Conservation (phyloP, 306 rosid genomes). For the Mimosa bimucronata region DNA sequence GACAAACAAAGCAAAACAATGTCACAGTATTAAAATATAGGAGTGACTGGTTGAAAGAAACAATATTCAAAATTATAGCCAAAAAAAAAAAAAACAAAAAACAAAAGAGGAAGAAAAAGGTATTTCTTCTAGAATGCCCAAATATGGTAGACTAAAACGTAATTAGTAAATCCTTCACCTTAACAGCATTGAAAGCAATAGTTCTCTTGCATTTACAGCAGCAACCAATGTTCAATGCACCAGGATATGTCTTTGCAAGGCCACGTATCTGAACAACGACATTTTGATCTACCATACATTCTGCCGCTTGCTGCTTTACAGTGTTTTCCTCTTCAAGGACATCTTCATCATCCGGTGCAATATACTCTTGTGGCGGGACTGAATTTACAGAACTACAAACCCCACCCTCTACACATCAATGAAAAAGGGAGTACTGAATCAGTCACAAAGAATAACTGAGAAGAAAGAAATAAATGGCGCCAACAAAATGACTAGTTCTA, state of each 20-base stretch:
- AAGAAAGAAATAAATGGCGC: constrained; percentile 32
- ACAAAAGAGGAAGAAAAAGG: constrained; percentile 17
- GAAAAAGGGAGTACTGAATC: constrained; percentile 23
- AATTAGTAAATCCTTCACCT: constrained; percentile 58
- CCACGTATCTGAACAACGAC: constrained; percentile 86
- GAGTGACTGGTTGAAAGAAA: neutral
- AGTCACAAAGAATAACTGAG: constrained; percentile 32
- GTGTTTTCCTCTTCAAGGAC: constrained; percentile 79
- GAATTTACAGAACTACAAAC: constrained; percentile 70
- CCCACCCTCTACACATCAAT: constrained; percentile 67
- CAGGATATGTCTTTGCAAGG: constrained; percentile 83
- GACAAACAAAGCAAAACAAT: neutral
- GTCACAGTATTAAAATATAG: neutral
- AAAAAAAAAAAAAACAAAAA: no score
- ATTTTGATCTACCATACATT: constrained; percentile 52
- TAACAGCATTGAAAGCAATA: constrained; percentile 66
- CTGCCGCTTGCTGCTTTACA: constrained; percentile 57
- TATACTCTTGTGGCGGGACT: constrained; percentile 49
- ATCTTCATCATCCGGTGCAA: constrained; percentile 79
- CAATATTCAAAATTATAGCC: constrained; percentile 15
- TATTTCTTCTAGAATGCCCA: constrained; percentile 22
- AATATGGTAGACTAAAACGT: constrained; percentile 23
- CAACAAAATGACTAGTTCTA: constrained; percentile 19
- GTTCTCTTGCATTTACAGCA: constrained; percentile 65
- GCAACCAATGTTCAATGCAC: constrained; percentile 51